phyloP scores from a whole-genome alignment of 108 stramenopile species.

The Cyclotella sp. region DNA sequence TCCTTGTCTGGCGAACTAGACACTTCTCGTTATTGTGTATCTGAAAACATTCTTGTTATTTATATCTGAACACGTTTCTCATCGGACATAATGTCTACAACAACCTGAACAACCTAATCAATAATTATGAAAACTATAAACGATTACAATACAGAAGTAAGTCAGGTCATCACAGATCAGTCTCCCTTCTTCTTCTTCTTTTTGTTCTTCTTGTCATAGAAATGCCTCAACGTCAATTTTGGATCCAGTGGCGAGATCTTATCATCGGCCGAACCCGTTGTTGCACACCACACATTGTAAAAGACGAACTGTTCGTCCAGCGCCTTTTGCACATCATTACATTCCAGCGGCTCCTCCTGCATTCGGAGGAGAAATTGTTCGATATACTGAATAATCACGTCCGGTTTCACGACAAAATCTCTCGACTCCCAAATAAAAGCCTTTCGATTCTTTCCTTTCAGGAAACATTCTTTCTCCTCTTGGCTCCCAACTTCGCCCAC shows the following conservation, averaged over 20 bases:
- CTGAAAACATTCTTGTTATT: no score
- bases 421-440: constrained; percentile 47
- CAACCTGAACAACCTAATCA: no score
- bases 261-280: not conserved
- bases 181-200: no score
- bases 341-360: constrained; percentile 10
- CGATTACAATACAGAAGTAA: no score
- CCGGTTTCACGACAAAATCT: constrained; percentile 39
- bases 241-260: constrained; percentile 9
- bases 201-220: no score
- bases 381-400: constrained; percentile 34
- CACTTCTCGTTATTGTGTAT: no score
- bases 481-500: constrained; percentile 12
- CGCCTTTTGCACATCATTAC: constrained; percentile 19
- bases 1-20: no score
- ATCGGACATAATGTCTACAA: no score
- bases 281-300: constrained; percentile 41
- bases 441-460: constrained; percentile 15
- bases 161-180: no score
- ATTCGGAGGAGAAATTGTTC: constrained; percentile 31
- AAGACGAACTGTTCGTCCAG: constrained; percentile 24
- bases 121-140: no score
- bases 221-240: not conserved
- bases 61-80: no score
- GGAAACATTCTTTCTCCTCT: constrained; percentile 40